Base-by-base conservation (phyloP, 192 early-diverging fungal genomes). In the Coemansia sp. region DNA sequence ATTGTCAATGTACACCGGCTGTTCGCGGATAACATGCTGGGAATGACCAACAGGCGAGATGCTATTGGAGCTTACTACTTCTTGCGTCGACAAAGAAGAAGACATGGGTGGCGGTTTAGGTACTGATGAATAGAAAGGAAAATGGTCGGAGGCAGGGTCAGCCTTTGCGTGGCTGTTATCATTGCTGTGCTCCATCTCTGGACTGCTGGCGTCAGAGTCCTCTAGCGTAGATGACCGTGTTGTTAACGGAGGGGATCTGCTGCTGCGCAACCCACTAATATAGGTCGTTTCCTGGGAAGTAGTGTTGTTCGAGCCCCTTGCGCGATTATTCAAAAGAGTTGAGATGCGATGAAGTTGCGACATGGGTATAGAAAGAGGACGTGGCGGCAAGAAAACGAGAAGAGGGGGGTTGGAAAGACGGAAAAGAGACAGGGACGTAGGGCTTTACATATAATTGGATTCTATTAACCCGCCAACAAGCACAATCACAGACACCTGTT, bases 11-110 rank as follows among this genome's bases (percentile, higher is more conserved):
- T 68, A 66, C 5, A 56, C 16, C 2, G 72, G 59, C 63, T 71
- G 69, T 14, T 68, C 65, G 46, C 69, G 67, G 41, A 65, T 48
- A 16, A 20, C 66, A 25, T 74, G 72, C 13, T 59, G 57, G 5
- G 55, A 22, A 17, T 38, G 32, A 22, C 39, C 37, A 1, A 5
- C 14, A 41, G 57, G 32, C 2, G 32, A n/a, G 10, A 16, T 41
- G 14, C n/a, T 17, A n/a, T 41, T 38, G 38, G 13, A 4, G 5
- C 9, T 16, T 40, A 38, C 13, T 40, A 38, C 37, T 16, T 22
- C 39, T 59, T 59, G 57, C 57, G 25, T 5, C 5, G 57, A 38
- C 57, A 41, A 10, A 6, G 57, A 10, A 6, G 57, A 40, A 10
- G 57, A 41, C 16, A 59, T 41, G 4, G 39, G 16, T 1, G 57